Evolutionary conservation across 768 basidiomycete genomes (phyloP), one percentile per base, ranked within the genome.

Genomic region (Hygrocybe coccinea): DNA sequence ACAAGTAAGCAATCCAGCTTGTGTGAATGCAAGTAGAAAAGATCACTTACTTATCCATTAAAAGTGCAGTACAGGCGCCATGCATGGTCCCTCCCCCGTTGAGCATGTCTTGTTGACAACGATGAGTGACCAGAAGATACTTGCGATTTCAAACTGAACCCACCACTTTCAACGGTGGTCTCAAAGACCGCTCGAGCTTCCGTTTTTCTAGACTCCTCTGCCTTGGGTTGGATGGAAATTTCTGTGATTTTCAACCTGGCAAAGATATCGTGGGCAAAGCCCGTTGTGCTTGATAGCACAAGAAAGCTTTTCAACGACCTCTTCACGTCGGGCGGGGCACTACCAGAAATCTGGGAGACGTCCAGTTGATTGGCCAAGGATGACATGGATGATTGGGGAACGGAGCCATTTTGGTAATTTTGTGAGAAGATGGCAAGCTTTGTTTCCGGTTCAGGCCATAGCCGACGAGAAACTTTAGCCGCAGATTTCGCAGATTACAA

Each of bases 21-120:
- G n/a, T n/a, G 49, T 43, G 11, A 47, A 17, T 24, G 14, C 49
- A 2, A 25, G 24, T 44, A 10, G 6, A 48, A n/a, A 24, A 51
- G 29, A 46, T 15, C 15, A 71, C 76, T 25, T 44, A 79, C 83
- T 75, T 60, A 65, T 84, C 82, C 38, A 83, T 74, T 3, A 85
- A 65, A 51, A 77, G 73, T 0, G 79, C 81, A 2, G 77, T 72
- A 59, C 82, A 84, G 17, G 76, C 81, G 24, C 82, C 83, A 46
- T 85, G 83, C 1, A 84, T 60, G 39, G 64, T 73, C n/a, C 74
- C 73, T 3, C 47, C 59, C 17, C 69, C 71, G 56, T 83, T 83
- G 8, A 83, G 50, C 81, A 84, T 83, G 57, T 84, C 82, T 84
- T 21, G n/a, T 49, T 21, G n/a, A n/a, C 4, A 17, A 3, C 19